Percentiles rank a stretch among this genome's conserved stretches.
Evolutionary conservation across 164 flowering plant species (phyloP).

Genomic region (Brasenia schreberi): DNA sequence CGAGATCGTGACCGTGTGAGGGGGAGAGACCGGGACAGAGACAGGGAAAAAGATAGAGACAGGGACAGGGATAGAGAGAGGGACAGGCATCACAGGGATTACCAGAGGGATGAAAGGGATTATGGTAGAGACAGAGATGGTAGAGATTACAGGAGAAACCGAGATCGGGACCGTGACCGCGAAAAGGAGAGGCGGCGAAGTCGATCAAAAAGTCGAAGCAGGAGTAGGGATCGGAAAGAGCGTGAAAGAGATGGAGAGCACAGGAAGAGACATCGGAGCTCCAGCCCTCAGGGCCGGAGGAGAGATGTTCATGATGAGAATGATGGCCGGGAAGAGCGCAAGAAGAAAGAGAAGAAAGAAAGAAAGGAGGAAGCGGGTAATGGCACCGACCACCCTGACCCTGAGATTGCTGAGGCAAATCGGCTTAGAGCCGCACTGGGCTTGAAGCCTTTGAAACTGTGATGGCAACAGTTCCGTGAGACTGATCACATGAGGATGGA

Average conservation of each 20-base stretch:
- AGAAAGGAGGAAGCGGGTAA: conserved; percentile 69
- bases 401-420: conserved; percentile 90
- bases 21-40: conserved; percentile 35
- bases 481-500: no score
- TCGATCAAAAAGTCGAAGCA: conserved; percentile 56
- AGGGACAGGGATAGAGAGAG: conserved; percentile 42
- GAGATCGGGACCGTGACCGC: conserved; percentile 28
- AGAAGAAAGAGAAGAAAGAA: conserved; percentile 21
- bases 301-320: conserved; percentile 33
- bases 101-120: conserved; percentile 60
- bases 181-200: conserved; percentile 46
- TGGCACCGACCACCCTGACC: conserved; percentile 93
- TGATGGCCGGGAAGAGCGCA: conserved; percentile 30
- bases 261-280: conserved; percentile 54
- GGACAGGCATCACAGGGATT: conserved; percentile 29
- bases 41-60: conserved; percentile 20
- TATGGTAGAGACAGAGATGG: conserved; percentile 57
- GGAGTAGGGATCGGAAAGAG: conserved; percentile 50
- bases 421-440: conserved; percentile 73
- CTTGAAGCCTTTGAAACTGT: conserved; percentile 48
- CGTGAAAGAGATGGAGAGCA: conserved; percentile 47
- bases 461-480: neutral
- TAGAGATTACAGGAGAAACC: conserved; percentile 16
- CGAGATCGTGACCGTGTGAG: conserved; percentile 35
- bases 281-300: conserved; percentile 60